These are phyloP conservation scores for Tolypocladium inflatum DNA, from an alignment of 2,329 filamentous ascomycete species.

Conservation along the genomic window DNA sequence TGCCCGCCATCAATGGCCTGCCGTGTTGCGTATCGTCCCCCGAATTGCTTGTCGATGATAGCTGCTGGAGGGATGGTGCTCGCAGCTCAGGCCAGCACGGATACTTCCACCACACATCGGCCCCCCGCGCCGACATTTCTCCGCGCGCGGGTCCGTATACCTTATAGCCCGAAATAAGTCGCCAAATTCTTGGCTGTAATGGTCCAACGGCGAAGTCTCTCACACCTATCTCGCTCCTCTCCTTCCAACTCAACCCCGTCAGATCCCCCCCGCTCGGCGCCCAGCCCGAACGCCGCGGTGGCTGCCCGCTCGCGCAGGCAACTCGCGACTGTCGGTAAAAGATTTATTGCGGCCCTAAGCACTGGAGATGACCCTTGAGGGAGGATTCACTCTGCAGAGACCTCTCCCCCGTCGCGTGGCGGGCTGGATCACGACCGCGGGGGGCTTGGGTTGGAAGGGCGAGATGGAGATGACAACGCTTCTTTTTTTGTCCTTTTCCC, in stretches of 20 bases:
- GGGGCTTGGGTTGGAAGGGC: slow-evolving; percentile 47
- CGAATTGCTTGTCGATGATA: background rate
- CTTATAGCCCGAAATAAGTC: slow-evolving; percentile 12
- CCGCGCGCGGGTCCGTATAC: background rate
- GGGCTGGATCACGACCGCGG: slow-evolving; percentile 56
- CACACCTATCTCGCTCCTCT: slow-evolving; percentile 32
- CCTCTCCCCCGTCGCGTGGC: slow-evolving; percentile 62
- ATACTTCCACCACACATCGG: too few species aligned
- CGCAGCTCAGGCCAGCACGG: too few species aligned
- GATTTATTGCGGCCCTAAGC: slow-evolving; percentile 45
- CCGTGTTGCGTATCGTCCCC: background rate
- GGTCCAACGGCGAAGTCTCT: slow-evolving; percentile 52
- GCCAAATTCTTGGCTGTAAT: slow-evolving; percentile 41
- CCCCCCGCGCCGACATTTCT: background rate
- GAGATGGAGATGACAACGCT: slow-evolving; percentile 47
- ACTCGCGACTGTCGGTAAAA: slow-evolving; percentile 47
- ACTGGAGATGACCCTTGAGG: slow-evolving; percentile 61
- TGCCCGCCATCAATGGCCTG: background rate
- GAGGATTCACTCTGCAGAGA: slow-evolving; percentile 66
- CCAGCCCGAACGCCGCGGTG: slow-evolving; percentile 62
- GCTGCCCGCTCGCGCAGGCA: slow-evolving; percentile 56
- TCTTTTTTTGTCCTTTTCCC: slow-evolving; percentile 25
- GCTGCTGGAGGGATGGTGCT: background rate
- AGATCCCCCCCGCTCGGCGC: slow-evolving; percentile 47
- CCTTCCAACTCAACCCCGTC: slow-evolving; percentile 43